Evolutionary conservation across 2,329 filamentous ascomycete genomes (phyloP).

Genomic region (Gyromitra esculenta): DNA sequence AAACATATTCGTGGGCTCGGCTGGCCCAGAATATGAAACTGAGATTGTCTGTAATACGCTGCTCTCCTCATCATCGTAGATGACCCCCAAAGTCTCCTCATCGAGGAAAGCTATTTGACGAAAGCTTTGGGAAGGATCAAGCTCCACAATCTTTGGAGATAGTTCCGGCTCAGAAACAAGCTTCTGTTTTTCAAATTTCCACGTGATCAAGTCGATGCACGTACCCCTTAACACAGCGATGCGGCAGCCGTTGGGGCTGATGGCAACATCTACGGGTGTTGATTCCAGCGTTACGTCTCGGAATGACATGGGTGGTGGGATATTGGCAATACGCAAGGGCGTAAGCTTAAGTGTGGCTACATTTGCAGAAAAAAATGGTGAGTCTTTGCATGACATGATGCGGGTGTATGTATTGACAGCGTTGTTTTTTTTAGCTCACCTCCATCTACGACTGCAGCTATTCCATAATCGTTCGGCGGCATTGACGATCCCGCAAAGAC

Average conservation of each 20-base stretch:
- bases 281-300: constrained; percentile 73
- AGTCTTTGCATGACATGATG: constrained; percentile 43
- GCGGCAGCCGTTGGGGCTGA: constrained; percentile 71
- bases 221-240: constrained; percentile 77
- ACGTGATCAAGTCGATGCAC: constrained; percentile 75
- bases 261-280: constrained; percentile 77
- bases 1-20: constrained; percentile 34
- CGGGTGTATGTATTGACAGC: constrained; percentile 37
- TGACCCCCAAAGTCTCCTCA: constrained; percentile 53
- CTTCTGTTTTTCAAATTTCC: constrained; percentile 63
- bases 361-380: constrained; percentile 56
- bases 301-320: constrained; percentile 92
- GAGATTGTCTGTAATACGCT: constrained; percentile 47
- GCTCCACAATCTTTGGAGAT: constrained; percentile 47
- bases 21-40: constrained; percentile 17
- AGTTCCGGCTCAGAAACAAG: constrained; percentile 46
- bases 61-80: constrained; percentile 40
- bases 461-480: constrained; percentile 79
- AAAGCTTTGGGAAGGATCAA: constrained; percentile 50
- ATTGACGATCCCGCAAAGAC: constrained; percentile 70
- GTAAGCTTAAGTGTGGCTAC: constrained; percentile 78
- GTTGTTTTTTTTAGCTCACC: constrained; percentile 60
- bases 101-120: constrained; percentile 60
- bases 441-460: constrained; percentile 86
- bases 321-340: constrained; percentile 81